Conservation (phyloP, 306 rosid genomes). For the Argentina anserina region DNA sequence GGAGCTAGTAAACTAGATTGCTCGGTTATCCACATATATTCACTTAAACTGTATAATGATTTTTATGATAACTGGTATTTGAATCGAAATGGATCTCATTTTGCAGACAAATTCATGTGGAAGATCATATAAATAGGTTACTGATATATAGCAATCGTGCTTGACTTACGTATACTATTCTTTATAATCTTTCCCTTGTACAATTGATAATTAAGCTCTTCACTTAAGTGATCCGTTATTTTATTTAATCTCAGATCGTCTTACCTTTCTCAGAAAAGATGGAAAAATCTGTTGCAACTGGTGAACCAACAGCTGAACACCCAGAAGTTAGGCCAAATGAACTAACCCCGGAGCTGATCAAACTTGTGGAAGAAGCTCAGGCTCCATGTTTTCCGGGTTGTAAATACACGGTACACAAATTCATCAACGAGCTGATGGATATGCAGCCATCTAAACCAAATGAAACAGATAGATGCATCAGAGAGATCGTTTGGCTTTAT, state of each 20-base stretch:
- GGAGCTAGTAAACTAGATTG: neutral
- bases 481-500: neutral
- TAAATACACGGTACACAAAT: neutral
- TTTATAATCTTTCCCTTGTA: too few relatives aligned
- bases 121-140: neutral
- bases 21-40: neutral
- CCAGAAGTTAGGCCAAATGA: neutral
- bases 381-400: neutral
- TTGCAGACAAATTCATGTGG: neutral
- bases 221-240: neutral
- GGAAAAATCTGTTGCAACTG: neutral
- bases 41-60: neutral
- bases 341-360: conserved; percentile 1
- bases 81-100: neutral
- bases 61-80: neutral
- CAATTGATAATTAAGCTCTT: neutral
- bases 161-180: neutral
- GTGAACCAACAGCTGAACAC: neutral
- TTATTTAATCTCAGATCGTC: neutral
- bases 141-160: neutral
- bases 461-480: neutral
- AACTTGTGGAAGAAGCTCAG: neutral
- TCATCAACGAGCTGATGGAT: neutral
- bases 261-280: neutral
- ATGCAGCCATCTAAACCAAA: neutral